Evolutionary conservation across 2,329 filamentous ascomycete genomes (phyloP).

Genomic region (Pseudocercospora musae): DNA sequence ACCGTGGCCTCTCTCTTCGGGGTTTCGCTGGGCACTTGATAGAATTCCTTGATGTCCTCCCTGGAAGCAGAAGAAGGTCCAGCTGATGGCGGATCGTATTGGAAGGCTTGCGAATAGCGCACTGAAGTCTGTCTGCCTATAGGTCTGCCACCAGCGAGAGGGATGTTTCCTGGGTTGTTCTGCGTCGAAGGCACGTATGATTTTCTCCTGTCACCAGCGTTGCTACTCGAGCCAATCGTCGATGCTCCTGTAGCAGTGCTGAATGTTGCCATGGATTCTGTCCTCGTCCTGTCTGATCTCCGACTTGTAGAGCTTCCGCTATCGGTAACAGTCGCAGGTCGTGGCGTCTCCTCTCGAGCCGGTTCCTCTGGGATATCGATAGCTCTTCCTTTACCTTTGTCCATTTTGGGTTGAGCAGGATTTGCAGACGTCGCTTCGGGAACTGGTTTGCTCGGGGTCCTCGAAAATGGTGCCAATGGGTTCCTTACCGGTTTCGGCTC

Average conservation of each 20-base stretch:
- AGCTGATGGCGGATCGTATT: background rate
- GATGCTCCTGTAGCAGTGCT: slow-evolving; percentile 9
- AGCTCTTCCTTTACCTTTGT: slow-evolving; percentile 14
- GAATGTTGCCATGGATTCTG: slow-evolving; percentile 9
- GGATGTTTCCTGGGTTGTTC: background rate
- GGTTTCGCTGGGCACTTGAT: background rate
- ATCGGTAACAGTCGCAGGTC: slow-evolving; percentile 5
- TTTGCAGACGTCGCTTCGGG: background rate
- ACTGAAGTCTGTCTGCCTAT: background rate
- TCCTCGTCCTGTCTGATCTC: slow-evolving; percentile 10
- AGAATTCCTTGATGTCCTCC: background rate
- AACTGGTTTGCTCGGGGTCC: background rate
- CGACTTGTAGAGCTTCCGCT: slow-evolving; percentile 8
- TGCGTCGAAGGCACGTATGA: background rate
- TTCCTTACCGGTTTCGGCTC: background rate
- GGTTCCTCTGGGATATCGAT: slow-evolving; percentile 1
- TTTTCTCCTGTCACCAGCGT: background rate
- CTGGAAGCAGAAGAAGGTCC: background rate
- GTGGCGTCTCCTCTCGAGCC: background rate
- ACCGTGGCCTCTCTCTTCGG: background rate
- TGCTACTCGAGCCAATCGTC: slow-evolving; percentile 7
- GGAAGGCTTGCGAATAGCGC: background rate
- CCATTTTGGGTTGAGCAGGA: slow-evolving; percentile 7
- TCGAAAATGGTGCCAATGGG: background rate
- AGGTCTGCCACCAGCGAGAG: slow-evolving; percentile 1